These are phyloP conservation scores for Cyclotella kingstonii DNA, from an alignment of 108 stramenopile species.

Conservation along the genomic window DNA sequence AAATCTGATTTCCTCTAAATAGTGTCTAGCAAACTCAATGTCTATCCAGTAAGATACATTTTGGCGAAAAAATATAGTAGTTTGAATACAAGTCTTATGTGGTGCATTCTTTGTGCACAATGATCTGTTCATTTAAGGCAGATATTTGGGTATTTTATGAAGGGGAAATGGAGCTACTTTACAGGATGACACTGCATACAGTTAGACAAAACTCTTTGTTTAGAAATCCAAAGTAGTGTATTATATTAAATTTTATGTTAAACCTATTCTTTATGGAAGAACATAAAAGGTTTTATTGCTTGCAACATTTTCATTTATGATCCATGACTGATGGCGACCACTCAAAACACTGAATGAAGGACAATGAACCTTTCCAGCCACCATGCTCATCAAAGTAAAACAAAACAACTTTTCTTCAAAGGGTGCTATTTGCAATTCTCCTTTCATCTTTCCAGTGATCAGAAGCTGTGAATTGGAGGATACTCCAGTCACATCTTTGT, in stretches of 20 bases:
- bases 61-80: too few species aligned
- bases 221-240: not conserved
- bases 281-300: constrained; percentile 36
- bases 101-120: too few species aligned
- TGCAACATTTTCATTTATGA: constrained; percentile 45
- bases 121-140: too few species aligned
- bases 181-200: too few species aligned
- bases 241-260: too few species aligned
- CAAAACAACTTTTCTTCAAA: constrained; percentile 51
- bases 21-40: too few species aligned
- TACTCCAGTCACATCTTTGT: not conserved
- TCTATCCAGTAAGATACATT: too few species aligned
- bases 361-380: constrained; percentile 50
- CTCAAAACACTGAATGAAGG: constrained; percentile 57
- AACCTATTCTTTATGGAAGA: constrained; percentile 44
- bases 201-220: not conserved
- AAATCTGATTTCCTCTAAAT: too few species aligned
- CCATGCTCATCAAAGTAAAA: constrained; percentile 64
- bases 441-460: constrained; percentile 49
- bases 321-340: constrained; percentile 62
- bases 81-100: too few species aligned
- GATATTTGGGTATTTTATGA: too few species aligned
- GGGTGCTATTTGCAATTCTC: constrained; percentile 56
- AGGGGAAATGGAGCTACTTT: too few species aligned
- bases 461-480: constrained; percentile 39